phyloP scores from a whole-genome alignment of 495 filamentous ascomycete genomes.

The Penicillium malachiteum region DNA sequence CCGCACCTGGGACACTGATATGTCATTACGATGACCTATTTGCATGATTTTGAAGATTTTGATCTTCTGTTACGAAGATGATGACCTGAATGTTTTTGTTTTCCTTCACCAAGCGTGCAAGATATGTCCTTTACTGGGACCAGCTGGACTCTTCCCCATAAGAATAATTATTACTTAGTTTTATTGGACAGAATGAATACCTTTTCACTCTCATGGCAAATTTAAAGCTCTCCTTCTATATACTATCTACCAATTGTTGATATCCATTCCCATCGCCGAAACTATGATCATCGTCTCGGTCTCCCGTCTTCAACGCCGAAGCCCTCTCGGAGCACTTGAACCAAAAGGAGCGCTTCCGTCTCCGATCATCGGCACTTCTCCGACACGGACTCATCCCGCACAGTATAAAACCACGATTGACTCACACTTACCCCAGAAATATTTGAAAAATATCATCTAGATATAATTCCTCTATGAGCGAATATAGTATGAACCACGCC shows the following conservation, averaged over 20 bases:
- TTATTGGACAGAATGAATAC: not conserved
- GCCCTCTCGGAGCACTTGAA: too few relatives aligned
- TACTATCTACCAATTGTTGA: too few relatives aligned
- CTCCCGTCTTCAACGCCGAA: not conserved
- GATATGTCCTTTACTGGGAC: not conserved
- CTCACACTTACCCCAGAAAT: too few relatives aligned
- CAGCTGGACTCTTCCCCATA: not conserved
- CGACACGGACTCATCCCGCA: not conserved
- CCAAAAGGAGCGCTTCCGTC: constrained; percentile 5
- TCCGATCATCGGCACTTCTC: constrained; percentile 18
- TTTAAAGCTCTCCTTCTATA: too few relatives aligned
- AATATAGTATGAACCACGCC: not conserved
- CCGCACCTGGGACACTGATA: not conserved
- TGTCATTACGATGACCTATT: not conserved
- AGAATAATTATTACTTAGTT: not conserved
- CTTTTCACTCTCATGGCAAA: not conserved
- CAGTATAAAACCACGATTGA: not conserved
- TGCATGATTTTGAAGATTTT: not conserved
- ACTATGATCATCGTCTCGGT: too few relatives aligned
- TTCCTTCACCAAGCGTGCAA: not conserved
- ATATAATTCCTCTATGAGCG: not conserved
- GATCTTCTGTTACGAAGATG: not conserved
- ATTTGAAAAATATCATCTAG: not conserved
- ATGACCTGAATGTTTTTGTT: not conserved
- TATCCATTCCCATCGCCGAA: too few relatives aligned